Evolutionary conservation across 2,329 filamentous ascomycete species (phyloP), one percentile per base, ranked within the genome.

Genomic region (Ilyonectria destructans): DNA sequence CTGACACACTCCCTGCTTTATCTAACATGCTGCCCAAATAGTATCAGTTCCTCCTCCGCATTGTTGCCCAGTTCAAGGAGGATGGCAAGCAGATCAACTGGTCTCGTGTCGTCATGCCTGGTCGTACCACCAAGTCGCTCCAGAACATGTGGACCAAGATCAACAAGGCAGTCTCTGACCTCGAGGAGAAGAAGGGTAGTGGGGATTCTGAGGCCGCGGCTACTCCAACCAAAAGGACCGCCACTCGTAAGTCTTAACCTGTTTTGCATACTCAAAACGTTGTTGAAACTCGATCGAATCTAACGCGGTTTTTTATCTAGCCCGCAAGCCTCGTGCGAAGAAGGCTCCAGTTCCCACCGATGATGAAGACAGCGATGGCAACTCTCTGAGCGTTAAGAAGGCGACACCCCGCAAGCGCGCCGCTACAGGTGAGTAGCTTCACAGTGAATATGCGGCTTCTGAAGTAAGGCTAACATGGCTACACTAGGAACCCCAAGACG

Each of bases 81-180:
- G 77, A 79, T 3, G 79, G 79, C 3, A 78, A 75, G 13, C 19
- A 71, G 6, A 80, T 83, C 69, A 80, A 81, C 52, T 84, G 81
- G 81, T 63, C 68, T 2, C 69, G 68, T 3, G 72, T 84, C 29
- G 70, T 73, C 26, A 82, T 84, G 75, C 78, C 80, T 0, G 80
- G 79, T 0, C 80, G 82, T 8, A 83, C 81, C 2, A 65, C 72
- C 23, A 84, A 84, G 67, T 80, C 80, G 2, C 69, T 84, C 0
- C 75, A 80, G 68, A 79, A 80, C 48, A 75, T 78, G 62, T 84
- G 81, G 82, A 78, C 77, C 1, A 77, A 74, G 12, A 76, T 83
- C 23, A 77, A 78, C 29, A 82, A 82, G 35, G 71, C 74, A 3
- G 77, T 82, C 10, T 72, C 75, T 0, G 82, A 82, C 0, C 72